Percentiles rank a stretch among this genome's conserved stretches.
These are phyloP conservation scores for Fusarium musae DNA, from an alignment of 2,329 filamentous ascomycete genomes.

Conservation along the genomic window DNA sequence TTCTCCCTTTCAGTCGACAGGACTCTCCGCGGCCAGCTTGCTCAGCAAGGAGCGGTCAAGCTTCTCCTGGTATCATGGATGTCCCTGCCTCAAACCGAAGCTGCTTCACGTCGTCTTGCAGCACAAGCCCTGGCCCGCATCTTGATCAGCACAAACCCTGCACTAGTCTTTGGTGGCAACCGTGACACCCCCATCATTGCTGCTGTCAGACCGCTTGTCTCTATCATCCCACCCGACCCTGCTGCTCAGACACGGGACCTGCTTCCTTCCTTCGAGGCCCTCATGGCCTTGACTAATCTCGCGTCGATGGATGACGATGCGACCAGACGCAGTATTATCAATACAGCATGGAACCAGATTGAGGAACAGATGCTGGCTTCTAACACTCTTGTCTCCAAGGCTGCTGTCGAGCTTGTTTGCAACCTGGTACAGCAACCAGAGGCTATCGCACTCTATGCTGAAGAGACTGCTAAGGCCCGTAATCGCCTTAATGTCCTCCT, in stretches of 20 bases:
- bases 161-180: constrained; percentile 83
- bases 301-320: constrained; percentile 80
- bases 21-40: constrained; percentile 79
- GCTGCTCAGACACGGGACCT: constrained; percentile 76
- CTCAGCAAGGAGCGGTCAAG: constrained; percentile 93
- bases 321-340: constrained; percentile 75
- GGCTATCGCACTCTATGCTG: constrained; percentile 75
- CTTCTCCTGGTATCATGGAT: constrained; percentile 79
- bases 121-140: constrained; percentile 87
- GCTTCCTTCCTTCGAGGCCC: constrained; percentile 87
- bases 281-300: constrained; percentile 94
- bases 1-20: constrained; percentile 80
- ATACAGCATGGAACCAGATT: constrained; percentile 76
- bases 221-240: constrained; percentile 75
- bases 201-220: constrained; percentile 83
- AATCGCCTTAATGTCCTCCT: constrained; percentile 85
- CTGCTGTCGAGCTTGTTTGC: constrained; percentile 88
- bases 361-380: constrained; percentile 85
- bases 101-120: constrained; percentile 64
- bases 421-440: constrained; percentile 81
- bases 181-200: constrained; percentile 79
- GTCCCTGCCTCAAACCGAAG: constrained; percentile 65
- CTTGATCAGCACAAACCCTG: constrained; percentile 85
- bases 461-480: constrained; percentile 72
- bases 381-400: constrained; percentile 81